Conservation (phyloP, 345 rosid species). For the Laguncularia racemosa region DNA sequence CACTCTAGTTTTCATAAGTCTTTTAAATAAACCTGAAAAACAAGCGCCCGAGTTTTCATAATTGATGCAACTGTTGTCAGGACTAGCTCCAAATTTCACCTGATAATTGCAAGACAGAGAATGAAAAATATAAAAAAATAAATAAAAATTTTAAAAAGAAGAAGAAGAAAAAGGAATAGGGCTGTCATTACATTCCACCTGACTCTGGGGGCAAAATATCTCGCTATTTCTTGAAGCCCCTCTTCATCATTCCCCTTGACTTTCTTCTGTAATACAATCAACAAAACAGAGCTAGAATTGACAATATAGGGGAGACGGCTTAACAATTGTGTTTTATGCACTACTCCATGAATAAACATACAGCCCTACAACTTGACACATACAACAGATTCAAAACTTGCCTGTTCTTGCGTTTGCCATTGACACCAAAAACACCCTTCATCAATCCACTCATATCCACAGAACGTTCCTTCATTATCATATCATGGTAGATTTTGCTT, state of each 20-base stretch:
- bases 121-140: too few species aligned
- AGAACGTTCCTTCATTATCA: slow-evolving; percentile 65
- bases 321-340: background rate
- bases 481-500: slow-evolving; percentile 79
- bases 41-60: too few species aligned
- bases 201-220: background rate
- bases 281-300: background rate
- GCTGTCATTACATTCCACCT: background rate
- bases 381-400: slow-evolving; percentile 12
- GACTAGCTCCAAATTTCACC: too few species aligned
- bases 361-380: too few species aligned
- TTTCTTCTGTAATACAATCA: slow-evolving; percentile 5
- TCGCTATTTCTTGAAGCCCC: background rate
- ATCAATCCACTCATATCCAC: slow-evolving; percentile 70
- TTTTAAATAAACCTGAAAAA: too few species aligned
- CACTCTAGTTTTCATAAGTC: too few species aligned
- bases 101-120: too few species aligned
- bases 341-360: too few species aligned
- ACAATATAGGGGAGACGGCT: background rate
- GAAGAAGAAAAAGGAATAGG: too few species aligned
- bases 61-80: too few species aligned
- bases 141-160: too few species aligned
- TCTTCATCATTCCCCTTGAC: slow-evolving; percentile 6
- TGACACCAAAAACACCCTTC: slow-evolving; percentile 59
- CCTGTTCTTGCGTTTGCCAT: slow-evolving; percentile 28